Evolutionary conservation across 2,329 filamentous ascomycete genomes (phyloP).

Genomic region (Aaosphaeria arxii): DNA sequence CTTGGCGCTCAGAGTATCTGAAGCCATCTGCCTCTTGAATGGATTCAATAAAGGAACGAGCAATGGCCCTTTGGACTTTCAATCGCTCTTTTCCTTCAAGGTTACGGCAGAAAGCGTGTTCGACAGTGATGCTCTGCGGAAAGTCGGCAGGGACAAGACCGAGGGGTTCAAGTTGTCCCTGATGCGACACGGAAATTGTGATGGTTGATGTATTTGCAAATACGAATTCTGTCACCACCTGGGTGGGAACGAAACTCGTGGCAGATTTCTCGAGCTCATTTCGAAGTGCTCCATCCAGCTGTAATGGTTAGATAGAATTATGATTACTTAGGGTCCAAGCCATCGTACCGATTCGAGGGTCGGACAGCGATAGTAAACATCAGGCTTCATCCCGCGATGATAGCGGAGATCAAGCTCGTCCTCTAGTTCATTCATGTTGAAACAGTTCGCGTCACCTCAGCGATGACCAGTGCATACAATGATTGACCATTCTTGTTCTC

Average conservation of each 20-base stretch:
- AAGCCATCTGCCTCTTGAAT: slow-evolving; percentile 32
- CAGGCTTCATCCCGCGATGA: slow-evolving; percentile 23
- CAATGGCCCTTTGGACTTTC: slow-evolving; percentile 26
- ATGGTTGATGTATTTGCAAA: slow-evolving; percentile 27
- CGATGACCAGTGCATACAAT: no score
- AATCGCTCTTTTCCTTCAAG: slow-evolving; percentile 25
- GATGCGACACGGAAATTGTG: slow-evolving; percentile 26
- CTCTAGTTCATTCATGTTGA: slow-evolving; percentile 27
- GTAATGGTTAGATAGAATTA: slow-evolving; percentile 10
- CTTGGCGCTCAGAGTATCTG: slow-evolving; percentile 31
- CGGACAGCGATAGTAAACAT: slow-evolving; percentile 32
- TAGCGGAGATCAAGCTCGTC: slow-evolving; percentile 30
- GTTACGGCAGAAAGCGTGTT: slow-evolving; percentile 23
- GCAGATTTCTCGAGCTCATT: slow-evolving; percentile 26
- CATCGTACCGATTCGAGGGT: slow-evolving; percentile 15
- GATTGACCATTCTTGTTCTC: no score
- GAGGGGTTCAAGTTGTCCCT: slow-evolving; percentile 19
- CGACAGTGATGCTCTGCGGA: slow-evolving; percentile 26
- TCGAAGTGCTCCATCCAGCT: slow-evolving; percentile 25
- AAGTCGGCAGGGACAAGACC: slow-evolving; percentile 22
- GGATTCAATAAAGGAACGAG: slow-evolving; percentile 24
- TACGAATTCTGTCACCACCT: slow-evolving; percentile 32
- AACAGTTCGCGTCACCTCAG: no score
- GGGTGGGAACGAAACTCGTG: slow-evolving; percentile 25
- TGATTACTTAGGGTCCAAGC: slow-evolving; percentile 11